Conservation (phyloP, 345 rosid species). For the Arabidopsis suecica region DNA sequence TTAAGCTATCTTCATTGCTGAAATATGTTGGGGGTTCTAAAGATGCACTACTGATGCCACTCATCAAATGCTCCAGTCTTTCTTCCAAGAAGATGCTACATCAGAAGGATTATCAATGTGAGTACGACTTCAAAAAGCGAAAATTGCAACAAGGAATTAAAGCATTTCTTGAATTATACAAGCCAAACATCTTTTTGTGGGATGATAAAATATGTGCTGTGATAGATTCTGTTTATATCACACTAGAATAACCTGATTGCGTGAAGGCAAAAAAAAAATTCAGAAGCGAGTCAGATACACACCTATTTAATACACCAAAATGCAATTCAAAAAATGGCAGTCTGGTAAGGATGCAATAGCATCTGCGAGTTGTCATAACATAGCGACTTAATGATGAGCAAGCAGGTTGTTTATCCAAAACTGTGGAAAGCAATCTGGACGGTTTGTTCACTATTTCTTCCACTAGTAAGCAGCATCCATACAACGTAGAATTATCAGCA, state of each 20-base stretch:
- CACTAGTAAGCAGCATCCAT: slow-evolving; percentile 89
- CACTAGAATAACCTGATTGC: background rate
- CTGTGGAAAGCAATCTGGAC: slow-evolving; percentile 86
- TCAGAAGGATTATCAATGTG: slow-evolving; percentile 31
- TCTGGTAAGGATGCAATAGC: slow-evolving; percentile 94
- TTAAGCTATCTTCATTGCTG: slow-evolving; percentile 48
- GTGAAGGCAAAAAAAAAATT: background rate
- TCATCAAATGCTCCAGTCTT: slow-evolving; percentile 83
- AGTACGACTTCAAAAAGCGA: slow-evolving; percentile 21
- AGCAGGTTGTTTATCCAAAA: slow-evolving; percentile 69
- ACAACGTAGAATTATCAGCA: slow-evolving; percentile 90
- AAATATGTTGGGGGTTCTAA: slow-evolving; percentile 50
- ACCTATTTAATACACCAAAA: slow-evolving; percentile 90
- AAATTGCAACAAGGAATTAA: background rate
- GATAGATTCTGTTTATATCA: background rate
- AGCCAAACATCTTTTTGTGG: background rate
- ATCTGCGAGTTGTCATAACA: slow-evolving; percentile 84
- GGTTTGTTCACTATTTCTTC: slow-evolving; percentile 93
- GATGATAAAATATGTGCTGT: background rate
- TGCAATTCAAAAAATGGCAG: slow-evolving; percentile 95
- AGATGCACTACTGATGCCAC: slow-evolving; percentile 60
- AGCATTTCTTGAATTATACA: slow-evolving; percentile 4
- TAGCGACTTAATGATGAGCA: slow-evolving; percentile 68
- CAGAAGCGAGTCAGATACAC: slow-evolving; percentile 12
- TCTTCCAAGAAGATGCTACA: slow-evolving; percentile 88